Evolutionary conservation across 768 basidiomycete genomes (phyloP).

Genomic region (Amanita muscaria): DNA sequence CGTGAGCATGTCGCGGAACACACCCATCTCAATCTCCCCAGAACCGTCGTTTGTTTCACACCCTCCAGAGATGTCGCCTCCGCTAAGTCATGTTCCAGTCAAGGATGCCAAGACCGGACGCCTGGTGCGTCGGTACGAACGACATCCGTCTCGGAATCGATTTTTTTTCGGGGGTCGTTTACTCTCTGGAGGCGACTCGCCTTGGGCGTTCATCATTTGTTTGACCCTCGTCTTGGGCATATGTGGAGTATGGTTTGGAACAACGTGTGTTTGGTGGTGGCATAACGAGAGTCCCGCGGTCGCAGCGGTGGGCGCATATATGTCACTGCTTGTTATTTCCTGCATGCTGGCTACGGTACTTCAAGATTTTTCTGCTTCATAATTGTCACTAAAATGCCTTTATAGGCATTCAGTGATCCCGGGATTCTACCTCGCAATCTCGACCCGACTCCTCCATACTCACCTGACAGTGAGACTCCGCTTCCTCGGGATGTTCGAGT

Average conservation of each 20-base stretch:
- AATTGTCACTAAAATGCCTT: constrained; percentile 3
- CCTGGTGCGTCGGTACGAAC: constrained; percentile 46
- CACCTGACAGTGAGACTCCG: constrained; percentile 56
- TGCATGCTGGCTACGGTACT: constrained; percentile 73
- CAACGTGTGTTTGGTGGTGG: constrained; percentile 91
- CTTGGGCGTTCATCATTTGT: constrained; percentile 68
- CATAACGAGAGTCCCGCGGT: constrained; percentile 61
- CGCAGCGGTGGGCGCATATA: constrained; percentile 44
- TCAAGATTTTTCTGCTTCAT: constrained; percentile 10
- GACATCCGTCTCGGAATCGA: constrained; percentile 63
- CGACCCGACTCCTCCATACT: constrained; percentile 79
- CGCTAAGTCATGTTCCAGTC: constrained; percentile 29
- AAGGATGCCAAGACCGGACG: constrained; percentile 30
- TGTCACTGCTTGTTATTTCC: constrained; percentile 54
- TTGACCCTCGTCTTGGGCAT: constrained; percentile 56
- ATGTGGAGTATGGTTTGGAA: constrained; percentile 78
- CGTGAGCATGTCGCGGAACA: constrained; percentile 11
- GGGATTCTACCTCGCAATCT: constrained; percentile 86
- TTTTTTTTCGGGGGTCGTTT: constrained; percentile 69
- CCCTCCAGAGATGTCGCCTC: constrained; percentile 20
- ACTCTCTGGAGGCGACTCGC: constrained; percentile 80
- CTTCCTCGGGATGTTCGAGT: constrained; percentile 79
- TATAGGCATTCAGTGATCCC: constrained; percentile 69
- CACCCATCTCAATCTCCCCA: constrained; percentile 22
- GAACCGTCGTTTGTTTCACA: constrained; percentile 25